Evolutionary conservation across 2,329 filamentous ascomycete species (phyloP).

Genomic region (Kalaharituber pfeilii): DNA sequence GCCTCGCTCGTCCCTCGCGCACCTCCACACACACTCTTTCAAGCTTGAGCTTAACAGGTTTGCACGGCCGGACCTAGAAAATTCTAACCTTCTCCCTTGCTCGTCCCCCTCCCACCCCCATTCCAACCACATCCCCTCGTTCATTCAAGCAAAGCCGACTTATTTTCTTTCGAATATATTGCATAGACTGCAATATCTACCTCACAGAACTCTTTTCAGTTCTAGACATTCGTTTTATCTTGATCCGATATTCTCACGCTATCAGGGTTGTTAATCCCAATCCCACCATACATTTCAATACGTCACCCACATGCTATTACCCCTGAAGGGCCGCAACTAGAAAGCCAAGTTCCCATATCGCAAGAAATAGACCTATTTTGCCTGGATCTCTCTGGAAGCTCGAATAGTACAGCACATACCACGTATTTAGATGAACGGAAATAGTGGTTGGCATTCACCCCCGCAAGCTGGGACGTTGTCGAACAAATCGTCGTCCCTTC

Average conservation of each 20-base stretch:
- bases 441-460: conserved; percentile 15
- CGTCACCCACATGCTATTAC: neutral
- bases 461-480: conserved; percentile 50
- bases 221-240: neutral
- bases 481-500: conserved; percentile 77
- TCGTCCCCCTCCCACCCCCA: too few species aligned
- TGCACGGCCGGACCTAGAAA: neutral
- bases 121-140: neutral
- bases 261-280: neutral
- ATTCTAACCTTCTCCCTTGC: neutral
- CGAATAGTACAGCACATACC: neutral
- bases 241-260: neutral
- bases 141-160: neutral
- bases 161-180: neutral
- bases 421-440: conserved; percentile 23
- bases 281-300: too few species aligned
- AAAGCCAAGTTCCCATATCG: neutral
- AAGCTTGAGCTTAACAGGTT: conserved; percentile 18
- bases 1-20: too few species aligned
- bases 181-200: neutral
- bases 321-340: neutral
- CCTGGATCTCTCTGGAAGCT: neutral
- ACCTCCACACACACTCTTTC: too few species aligned
- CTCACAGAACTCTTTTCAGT: neutral
- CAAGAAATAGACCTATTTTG: neutral